A percentile compares a stretch with the other conserved stretches of the same genome.
phyloP scores from a whole-genome alignment of 192 early-diverging fungal species.

The Paraglomus brasilianum region DNA sequence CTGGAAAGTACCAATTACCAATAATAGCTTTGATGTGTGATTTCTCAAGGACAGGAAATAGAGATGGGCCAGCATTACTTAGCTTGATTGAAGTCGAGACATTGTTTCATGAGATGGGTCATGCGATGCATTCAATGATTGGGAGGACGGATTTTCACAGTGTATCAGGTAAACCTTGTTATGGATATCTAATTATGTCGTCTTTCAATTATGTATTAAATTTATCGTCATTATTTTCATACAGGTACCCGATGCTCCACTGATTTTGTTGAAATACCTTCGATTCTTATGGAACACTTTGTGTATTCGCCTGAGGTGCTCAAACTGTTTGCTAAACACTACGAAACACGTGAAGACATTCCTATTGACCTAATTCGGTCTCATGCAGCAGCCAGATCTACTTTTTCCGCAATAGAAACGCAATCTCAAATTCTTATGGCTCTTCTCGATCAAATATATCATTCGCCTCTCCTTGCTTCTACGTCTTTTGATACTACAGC shows the following conservation, averaged over 20 bases:
- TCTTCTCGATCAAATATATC: constrained; percentile 87
- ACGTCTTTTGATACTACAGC: constrained; percentile 54
- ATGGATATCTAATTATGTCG: background rate
- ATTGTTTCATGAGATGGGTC: constrained; percentile 98
- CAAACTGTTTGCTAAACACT: constrained; percentile 70
- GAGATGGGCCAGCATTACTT: constrained; percentile 61
- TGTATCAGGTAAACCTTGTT: constrained; percentile 58
- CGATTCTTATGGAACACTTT: constrained; percentile 94
- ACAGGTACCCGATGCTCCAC: constrained; percentile 86
- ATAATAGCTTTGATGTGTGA: constrained; percentile 75
- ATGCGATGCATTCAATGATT: constrained; percentile 97
- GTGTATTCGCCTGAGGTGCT: constrained; percentile 72
- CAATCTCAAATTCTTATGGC: constrained; percentile 91
- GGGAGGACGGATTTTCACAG: constrained; percentile 95
- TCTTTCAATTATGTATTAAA: background rate
- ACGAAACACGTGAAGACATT: constrained; percentile 65
- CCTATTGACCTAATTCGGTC: constrained; percentile 53
- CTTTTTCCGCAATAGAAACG: constrained; percentile 71
- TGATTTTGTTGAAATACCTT: constrained; percentile 98
- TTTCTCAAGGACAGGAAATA: constrained; percentile 49
- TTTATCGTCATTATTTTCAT: background rate
- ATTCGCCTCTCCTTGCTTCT: constrained; percentile 54
- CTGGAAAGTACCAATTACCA: constrained; percentile 64
- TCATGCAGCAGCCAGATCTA: constrained; percentile 52
- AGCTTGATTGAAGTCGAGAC: constrained; percentile 88